phyloP scores from a whole-genome alignment of 1,284 basidiomycete genomes.

The Takashimella tepidaria region DNA sequence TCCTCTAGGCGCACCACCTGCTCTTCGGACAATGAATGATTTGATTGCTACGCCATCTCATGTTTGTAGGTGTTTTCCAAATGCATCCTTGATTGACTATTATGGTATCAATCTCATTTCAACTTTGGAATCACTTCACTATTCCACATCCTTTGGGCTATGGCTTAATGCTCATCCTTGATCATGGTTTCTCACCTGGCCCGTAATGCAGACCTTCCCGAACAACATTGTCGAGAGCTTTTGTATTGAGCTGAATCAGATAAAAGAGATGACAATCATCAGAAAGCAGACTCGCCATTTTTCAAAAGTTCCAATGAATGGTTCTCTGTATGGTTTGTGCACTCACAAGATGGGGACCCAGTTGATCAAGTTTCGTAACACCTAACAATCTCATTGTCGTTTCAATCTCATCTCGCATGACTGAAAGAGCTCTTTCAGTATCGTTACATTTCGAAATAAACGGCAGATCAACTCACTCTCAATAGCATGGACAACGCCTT shows the following conservation, averaged over 20 bases:
- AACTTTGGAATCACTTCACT: too few relatives aligned
- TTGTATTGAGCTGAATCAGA: slow-evolving; percentile 32
- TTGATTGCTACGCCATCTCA: too few relatives aligned
- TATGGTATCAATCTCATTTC: too few relatives aligned
- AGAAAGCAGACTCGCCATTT: too few relatives aligned
- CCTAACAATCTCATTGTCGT: slow-evolving; percentile 75
- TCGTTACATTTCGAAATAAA: too few relatives aligned
- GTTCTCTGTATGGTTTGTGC: too few relatives aligned
- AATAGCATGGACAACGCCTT: slow-evolving; percentile 49
- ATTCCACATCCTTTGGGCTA: background rate
- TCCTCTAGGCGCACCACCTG: too few relatives aligned
- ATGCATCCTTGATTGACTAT: too few relatives aligned
- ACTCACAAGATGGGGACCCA: slow-evolving; percentile 44
- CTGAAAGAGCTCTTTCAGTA: slow-evolving; percentile 31
- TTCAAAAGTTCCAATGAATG: too few relatives aligned
- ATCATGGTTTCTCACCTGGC: slow-evolving; percentile 12
- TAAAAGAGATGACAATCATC: background rate
- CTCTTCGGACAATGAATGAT: too few relatives aligned
- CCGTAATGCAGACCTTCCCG: slow-evolving; percentile 23
- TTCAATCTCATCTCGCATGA: slow-evolving; percentile 74
- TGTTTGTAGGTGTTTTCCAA: too few relatives aligned
- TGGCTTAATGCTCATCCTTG: background rate
- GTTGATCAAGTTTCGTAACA: slow-evolving; percentile 56
- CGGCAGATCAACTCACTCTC: slow-evolving; percentile 41
- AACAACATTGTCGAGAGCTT: slow-evolving; percentile 26